Percentiles rank a stretch among this genome's conserved stretches.
phyloP scores from a whole-genome alignment of 495 filamentous ascomycete species.

The Paragyromitra xinjiangensis region DNA sequence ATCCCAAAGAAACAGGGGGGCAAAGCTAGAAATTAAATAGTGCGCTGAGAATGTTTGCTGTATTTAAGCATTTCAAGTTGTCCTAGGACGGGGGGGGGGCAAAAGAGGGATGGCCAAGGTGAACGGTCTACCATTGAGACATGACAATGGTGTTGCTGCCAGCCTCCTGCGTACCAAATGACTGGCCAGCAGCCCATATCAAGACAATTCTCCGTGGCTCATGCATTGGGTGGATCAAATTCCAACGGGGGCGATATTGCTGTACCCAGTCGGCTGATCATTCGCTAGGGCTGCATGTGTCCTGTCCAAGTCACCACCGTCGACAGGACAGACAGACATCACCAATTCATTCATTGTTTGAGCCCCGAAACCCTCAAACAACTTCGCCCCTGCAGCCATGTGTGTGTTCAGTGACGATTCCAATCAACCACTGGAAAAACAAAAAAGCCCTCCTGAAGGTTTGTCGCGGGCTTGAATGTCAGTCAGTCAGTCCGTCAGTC shows the following conservation, averaged over 20 bases:
- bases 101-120: slow-evolving; percentile 9
- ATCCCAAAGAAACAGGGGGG: background rate
- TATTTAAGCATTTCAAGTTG: slow-evolving; percentile 42
- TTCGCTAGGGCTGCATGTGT: slow-evolving; percentile 37
- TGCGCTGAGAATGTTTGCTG: slow-evolving; percentile 20
- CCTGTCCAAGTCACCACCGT: slow-evolving; percentile 4
- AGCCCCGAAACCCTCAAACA: background rate
- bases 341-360: background rate
- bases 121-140: background rate
- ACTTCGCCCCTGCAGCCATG: background rate
- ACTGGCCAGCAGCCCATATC: slow-evolving; percentile 17
- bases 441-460: background rate
- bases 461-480: background rate
- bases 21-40: slow-evolving; percentile 11
- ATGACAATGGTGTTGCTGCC: slow-evolving; percentile 4
- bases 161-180: slow-evolving; percentile 7
- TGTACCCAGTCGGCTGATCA: slow-evolving; percentile 29
- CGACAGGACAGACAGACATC: background rate
- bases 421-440: background rate
- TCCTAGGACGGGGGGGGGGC: no score
- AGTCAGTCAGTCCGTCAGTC: no score
- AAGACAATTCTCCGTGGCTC: slow-evolving; percentile 28
- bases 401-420: slow-evolving; percentile 2
- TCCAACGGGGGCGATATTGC: slow-evolving; percentile 2
- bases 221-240: slow-evolving; percentile 28